Percentiles rank a stretch among this genome's conserved stretches.
These are phyloP conservation scores for Cudoniella acicularis DNA, from an alignment of 495 filamentous ascomycete species.

Conservation along the genomic window DNA sequence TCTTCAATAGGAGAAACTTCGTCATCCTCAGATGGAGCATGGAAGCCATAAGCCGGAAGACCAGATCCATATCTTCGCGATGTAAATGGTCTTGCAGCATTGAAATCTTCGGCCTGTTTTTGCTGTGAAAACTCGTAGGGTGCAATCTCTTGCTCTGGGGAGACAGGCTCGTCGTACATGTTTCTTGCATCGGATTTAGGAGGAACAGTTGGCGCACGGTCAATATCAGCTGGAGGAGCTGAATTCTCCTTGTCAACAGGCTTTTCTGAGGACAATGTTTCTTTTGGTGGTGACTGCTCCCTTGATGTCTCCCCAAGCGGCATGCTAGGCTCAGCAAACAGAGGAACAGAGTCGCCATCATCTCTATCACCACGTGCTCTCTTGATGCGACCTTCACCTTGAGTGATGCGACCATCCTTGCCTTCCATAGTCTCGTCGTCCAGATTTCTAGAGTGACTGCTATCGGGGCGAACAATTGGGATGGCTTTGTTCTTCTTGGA, in stretches of 20 bases:
- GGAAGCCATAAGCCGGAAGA: constrained; percentile 23
- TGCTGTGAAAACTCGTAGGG: constrained; percentile 41
- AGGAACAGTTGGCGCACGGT: constrained; percentile 1
- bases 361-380: constrained; percentile 56
- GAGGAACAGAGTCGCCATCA: constrained; percentile 64
- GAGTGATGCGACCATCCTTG: constrained; percentile 47
- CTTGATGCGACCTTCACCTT: constrained; percentile 64
- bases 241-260: constrained; percentile 32
- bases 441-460: constrained; percentile 30
- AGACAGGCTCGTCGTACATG: constrained; percentile 28
- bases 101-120: constrained; percentile 34
- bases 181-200: constrained; percentile 15
- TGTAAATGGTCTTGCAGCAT: constrained; percentile 30
- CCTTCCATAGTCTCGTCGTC: constrained; percentile 42
- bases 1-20: constrained; percentile 22
- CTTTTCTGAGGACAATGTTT: constrained; percentile 17
- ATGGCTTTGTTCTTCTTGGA: constrained; percentile 73
- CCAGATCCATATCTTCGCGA: constrained; percentile 26
- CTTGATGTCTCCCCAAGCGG: constrained; percentile 47
- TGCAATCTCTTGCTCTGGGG: constrained; percentile 36
- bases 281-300: constrained; percentile 33
- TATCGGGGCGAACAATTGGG: constrained; percentile 71
- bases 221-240: constrained; percentile 12
- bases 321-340: constrained; percentile 54
- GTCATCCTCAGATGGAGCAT: constrained; percentile 11